phyloP scores from a whole-genome alignment of 148 eudicot genomes.

The Heliosperma pusillum region DNA sequence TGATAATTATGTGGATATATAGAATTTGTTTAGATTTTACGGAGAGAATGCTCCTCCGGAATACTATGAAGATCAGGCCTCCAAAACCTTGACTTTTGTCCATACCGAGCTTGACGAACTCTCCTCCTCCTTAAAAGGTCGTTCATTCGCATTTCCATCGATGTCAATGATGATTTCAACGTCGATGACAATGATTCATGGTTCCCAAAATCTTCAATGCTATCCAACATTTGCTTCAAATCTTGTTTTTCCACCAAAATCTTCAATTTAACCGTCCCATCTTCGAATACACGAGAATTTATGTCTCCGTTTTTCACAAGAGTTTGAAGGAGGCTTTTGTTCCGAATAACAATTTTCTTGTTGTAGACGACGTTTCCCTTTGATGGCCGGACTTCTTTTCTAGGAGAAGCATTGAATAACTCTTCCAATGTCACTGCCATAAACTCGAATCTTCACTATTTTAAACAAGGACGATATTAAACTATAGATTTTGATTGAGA shows the following conservation, averaged over 20 bases:
- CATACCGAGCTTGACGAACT: constrained; percentile 13
- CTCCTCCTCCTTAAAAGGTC: constrained; percentile 37
- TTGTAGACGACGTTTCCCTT: neutral
- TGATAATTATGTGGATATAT: no score
- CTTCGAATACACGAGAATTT: constrained; percentile 28
- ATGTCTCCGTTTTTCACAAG: constrained; percentile 30
- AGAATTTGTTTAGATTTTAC: neutral
- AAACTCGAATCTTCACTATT: neutral
- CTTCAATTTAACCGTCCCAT: constrained; percentile 47
- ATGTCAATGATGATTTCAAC: neutral
- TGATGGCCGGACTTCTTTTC: constrained; percentile 9
- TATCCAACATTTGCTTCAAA: constrained; percentile 43
- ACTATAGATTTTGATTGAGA: no score
- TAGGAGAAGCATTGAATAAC: constrained; percentile 1
- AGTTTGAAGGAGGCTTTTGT: constrained; percentile 31
- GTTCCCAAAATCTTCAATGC: constrained; percentile 18
- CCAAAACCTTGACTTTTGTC: constrained; percentile 32
- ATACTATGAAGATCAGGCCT: constrained; percentile 63
- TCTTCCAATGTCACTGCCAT: constrained; percentile 19
- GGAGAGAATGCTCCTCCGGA: constrained; percentile 39
- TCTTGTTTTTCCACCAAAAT: constrained; percentile 48
- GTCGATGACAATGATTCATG: neutral
- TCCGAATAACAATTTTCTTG: neutral
- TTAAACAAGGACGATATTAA: no score
- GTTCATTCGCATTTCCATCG: constrained; percentile 32